Evolutionary conservation across 2,329 filamentous ascomycete species (phyloP).

Genomic region (Phaeophleospora eucalypticola): DNA sequence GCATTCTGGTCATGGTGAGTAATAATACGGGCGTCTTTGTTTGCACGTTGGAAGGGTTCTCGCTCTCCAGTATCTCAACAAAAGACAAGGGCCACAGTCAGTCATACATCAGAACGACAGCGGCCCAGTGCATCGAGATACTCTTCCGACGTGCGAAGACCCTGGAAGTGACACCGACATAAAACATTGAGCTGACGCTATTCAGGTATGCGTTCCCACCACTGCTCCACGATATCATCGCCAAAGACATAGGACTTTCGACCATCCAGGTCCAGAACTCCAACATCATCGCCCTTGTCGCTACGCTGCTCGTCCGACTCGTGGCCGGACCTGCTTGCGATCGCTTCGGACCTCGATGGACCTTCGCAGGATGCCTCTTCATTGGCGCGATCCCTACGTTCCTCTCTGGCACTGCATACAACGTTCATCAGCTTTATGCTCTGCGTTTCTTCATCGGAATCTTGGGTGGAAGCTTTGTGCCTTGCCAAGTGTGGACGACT

Average conservation of each 20-base stretch:
- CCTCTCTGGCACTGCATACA: constrained; percentile 71
- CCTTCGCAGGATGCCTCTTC: constrained; percentile 75
- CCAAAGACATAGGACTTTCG: constrained; percentile 69
- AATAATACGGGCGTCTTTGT: too few species aligned
- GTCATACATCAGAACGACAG: too few species aligned
- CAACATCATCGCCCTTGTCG: constrained; percentile 77
- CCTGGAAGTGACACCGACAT: constrained; percentile 4
- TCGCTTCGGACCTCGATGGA: constrained; percentile 71
- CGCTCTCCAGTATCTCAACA: background rate
- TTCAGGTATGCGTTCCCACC: constrained; percentile 82
- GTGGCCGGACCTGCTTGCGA: constrained; percentile 82
- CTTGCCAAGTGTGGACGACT: constrained; percentile 88
- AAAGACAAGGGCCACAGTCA: too few species aligned
- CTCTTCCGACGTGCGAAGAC: too few species aligned
- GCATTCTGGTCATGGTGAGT: constrained; percentile 76
- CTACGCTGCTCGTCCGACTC: constrained; percentile 71
- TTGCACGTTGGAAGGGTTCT: background rate
- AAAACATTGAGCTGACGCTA: too few species aligned
- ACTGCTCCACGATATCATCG: constrained; percentile 73
- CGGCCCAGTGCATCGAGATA: too few species aligned
- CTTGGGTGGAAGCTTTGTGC: constrained; percentile 73
- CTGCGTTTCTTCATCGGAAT: constrained; percentile 79
- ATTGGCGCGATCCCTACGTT: constrained; percentile 75
- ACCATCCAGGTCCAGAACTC: constrained; percentile 75
- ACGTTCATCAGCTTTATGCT: constrained; percentile 62